These are phyloP conservation scores for Acanthamoeba triangularis DNA, from an alignment of 208 protist species.

Conservation along the genomic window DNA sequence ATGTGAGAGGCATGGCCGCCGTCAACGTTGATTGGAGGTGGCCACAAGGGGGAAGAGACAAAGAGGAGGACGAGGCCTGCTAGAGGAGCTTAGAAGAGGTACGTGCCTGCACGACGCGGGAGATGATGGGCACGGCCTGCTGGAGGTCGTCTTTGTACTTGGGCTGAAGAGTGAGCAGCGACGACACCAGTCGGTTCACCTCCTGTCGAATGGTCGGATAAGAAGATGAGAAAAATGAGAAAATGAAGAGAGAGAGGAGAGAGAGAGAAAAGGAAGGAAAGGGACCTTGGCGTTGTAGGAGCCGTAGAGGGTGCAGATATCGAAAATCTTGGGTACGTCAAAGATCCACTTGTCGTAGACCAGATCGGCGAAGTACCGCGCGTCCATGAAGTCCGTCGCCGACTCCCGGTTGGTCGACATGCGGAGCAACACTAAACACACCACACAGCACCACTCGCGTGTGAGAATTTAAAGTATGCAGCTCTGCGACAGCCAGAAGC, in stretches of 20 bases:
- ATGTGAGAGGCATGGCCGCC: no score
- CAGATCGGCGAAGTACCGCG: constrained; percentile 26
- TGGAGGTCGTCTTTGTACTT: constrained; percentile 45
- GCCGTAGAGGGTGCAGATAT: constrained; percentile 65
- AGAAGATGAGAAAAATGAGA: neutral
- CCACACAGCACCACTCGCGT: no score
- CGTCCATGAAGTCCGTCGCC: constrained; percentile 55
- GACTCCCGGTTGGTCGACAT: constrained; percentile 73
- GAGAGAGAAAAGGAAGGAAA: neutral
- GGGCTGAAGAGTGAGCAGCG: constrained; percentile 34
- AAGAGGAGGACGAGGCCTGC: neutral
- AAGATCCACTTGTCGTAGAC: constrained; percentile 75
- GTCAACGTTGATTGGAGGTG: no score
- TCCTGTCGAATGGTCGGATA: neutral
- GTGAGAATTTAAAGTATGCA: neutral
- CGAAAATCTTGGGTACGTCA: constrained; percentile 76
- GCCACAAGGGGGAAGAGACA: neutral
- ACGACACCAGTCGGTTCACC: constrained; percentile 60
- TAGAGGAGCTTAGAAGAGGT: neutral
- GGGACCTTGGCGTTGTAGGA: constrained; percentile 51
- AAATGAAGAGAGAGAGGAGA: neutral
- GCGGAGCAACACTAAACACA: constrained; percentile 44
- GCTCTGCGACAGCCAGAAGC: neutral
- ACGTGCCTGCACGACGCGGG: constrained; percentile 34
- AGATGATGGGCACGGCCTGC: constrained; percentile 49